Conservation (phyloP, 208 protist genomes). For the Naegleria lovaniensis region DNA sequence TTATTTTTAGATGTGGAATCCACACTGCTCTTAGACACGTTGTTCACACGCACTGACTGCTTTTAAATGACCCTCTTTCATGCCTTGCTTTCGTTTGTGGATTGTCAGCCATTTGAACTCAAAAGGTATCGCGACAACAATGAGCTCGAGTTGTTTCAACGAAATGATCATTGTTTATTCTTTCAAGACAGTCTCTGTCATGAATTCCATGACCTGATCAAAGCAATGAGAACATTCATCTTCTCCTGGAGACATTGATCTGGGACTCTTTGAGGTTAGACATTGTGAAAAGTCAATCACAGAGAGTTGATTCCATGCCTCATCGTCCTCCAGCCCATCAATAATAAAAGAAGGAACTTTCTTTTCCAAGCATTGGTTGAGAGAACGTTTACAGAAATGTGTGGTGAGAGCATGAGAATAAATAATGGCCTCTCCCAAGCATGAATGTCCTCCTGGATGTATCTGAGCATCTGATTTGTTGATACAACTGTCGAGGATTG, state of each 20-base stretch:
- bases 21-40: no score
- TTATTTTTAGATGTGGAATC: no score
- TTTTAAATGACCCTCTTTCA: no score
- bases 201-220: neutral
- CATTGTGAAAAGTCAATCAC: neutral
- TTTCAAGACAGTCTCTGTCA: neutral
- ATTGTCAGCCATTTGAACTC: no score
- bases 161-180: neutral
- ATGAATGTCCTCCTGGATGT: neutral
- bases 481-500: neutral
- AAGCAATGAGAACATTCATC: neutral
- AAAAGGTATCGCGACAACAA: no score
- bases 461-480: neutral
- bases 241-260: neutral
- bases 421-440: neutral
- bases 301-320: neutral
- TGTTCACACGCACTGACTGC: no score
- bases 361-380: neutral
- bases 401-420: neutral
- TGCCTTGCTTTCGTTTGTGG: no score
- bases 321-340: neutral
- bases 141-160: no score
- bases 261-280: neutral
- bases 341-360: neutral
- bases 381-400: neutral